Evolutionary conservation across 2,329 filamentous ascomycete species (phyloP).

Genomic region (Cercospora beticola): DNA sequence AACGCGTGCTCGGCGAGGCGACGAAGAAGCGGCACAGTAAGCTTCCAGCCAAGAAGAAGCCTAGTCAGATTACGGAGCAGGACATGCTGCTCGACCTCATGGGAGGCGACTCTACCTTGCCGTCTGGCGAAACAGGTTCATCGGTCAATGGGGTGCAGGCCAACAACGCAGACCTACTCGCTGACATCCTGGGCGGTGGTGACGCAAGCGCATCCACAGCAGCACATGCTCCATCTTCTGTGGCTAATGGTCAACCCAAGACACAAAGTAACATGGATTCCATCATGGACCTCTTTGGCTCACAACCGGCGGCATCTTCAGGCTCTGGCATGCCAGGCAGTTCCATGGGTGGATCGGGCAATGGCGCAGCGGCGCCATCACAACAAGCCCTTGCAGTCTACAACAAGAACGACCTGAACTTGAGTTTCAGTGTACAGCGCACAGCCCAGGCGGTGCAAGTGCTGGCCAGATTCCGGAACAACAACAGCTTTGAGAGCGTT

Average conservation of each 20-base stretch:
- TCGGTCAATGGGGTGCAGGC: constrained; percentile 58
- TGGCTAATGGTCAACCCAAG: constrained; percentile 26
- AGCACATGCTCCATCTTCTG: constrained; percentile 36
- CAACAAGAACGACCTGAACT: constrained; percentile 77
- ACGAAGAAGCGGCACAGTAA: constrained; percentile 51
- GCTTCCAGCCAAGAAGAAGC: constrained; percentile 69
- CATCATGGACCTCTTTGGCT: constrained; percentile 88
- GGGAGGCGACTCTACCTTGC: constrained; percentile 63
- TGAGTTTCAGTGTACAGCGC: constrained; percentile 81
- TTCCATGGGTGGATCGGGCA: constrained; percentile 46
- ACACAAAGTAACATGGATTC: constrained; percentile 49
- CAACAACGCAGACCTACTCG: constrained; percentile 81
- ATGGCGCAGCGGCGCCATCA: constrained; percentile 51
- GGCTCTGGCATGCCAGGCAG: constrained; percentile 41
- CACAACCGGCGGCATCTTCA: constrained; percentile 35
- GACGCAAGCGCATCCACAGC: constrained; percentile 49
- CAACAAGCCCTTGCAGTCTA: constrained; percentile 67
- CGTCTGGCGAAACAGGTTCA: constrained; percentile 56
- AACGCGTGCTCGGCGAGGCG: constrained; percentile 82
- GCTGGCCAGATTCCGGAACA: constrained; percentile 78
- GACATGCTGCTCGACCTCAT: constrained; percentile 91
- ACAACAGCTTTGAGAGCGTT: constrained; percentile 58
- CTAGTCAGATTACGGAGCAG: constrained; percentile 81
- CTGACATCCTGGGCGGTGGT: constrained; percentile 82
- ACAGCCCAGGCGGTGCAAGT: constrained; percentile 80